Conservation (phyloP, 192 early-diverging fungal genomes). For the Chytriomyces sp. region DNA sequence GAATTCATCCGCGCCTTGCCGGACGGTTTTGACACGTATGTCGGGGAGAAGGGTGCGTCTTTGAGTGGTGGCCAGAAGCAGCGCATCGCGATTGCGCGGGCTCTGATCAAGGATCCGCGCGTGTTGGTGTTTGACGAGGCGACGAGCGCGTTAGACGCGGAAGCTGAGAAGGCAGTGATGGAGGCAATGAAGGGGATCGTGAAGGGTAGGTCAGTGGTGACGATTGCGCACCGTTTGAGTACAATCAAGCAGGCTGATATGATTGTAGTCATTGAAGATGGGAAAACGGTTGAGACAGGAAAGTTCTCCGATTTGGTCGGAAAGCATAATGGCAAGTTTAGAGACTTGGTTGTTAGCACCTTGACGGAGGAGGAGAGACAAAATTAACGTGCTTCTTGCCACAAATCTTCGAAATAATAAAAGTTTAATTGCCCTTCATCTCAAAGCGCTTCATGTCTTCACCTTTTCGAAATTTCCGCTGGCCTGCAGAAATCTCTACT, state of each 20-base stretch:
- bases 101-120: slow-evolving; percentile 44
- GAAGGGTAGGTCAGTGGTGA: slow-evolving; percentile 55
- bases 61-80: slow-evolving; percentile 91
- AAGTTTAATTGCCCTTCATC: too few species aligned
- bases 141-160: slow-evolving; percentile 50
- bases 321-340: not conserved
- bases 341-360: too few species aligned
- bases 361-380: too few species aligned
- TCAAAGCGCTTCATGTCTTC: too few species aligned
- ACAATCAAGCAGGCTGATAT: slow-evolving; percentile 62
- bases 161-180: slow-evolving; percentile 55
- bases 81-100: too few species aligned
- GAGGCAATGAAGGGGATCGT: slow-evolving; percentile 64
- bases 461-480: too few species aligned
- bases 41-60: slow-evolving; percentile 53
- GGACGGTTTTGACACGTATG: slow-evolving; percentile 46
- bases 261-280: slow-evolving; percentile 42
- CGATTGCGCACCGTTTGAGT: slow-evolving; percentile 66
- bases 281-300: slow-evolving; percentile 40
- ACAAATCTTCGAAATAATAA: too few species aligned
- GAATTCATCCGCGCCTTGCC: slow-evolving; percentile 72
- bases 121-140: slow-evolving; percentile 67
- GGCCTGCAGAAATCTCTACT: too few species aligned
- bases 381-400: too few species aligned
- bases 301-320: slow-evolving; percentile 55